Evolutionary conservation across 495 filamentous ascomycete species (phyloP), one percentile per base, ranked within the genome.

Genomic region (Aspergillus ellipticus): DNA sequence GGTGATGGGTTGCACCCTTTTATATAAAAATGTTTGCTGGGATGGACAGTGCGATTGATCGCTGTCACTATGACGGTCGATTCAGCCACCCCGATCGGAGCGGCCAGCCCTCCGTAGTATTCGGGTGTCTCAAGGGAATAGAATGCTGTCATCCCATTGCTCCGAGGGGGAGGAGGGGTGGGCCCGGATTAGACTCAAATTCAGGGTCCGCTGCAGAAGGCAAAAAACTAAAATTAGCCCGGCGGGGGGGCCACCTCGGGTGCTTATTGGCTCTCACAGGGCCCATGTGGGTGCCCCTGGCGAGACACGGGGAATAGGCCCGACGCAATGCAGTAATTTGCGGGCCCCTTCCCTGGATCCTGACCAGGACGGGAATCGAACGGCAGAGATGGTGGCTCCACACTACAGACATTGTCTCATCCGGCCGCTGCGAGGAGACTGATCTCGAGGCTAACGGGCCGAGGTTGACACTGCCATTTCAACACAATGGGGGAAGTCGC

Each of bases 341-440:
- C 35, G n/a, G 35, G 35, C 13, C n/a, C 35, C 11, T 39, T n/a
- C 11, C 11, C n/a, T 39, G 24, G 24, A 39, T 39, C n/a, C n/a
- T n/a, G n/a, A n/a, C n/a, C 11, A n/a, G 11, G 35, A 39, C 4
- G 35, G 35, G 35, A 39, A 39, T 39, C 35, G 35, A 39, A 4
- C 35, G 35, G 13, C 35, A 15, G 35, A 39, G 28, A 45, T 46
- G 4, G 24, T 3, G 8, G 45, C 10, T 31, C 52, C 52, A 54
- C 52, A 47, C 6, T 47, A 54, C 52, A 54, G 52, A 47, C 52
- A 37, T 49, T 54, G 45, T 55, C 53, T 55, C 53, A 49, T 49
- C 49, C 37, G 22, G 22, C 11, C 11, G n/a, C 10, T 4, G 35
- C 35, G 35, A 3, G 24, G 24, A 4, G 24, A 28, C 24, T 7